Conservation (phyloP, 164 flowering plant genomes). For the Liquidambar formosana region DNA sequence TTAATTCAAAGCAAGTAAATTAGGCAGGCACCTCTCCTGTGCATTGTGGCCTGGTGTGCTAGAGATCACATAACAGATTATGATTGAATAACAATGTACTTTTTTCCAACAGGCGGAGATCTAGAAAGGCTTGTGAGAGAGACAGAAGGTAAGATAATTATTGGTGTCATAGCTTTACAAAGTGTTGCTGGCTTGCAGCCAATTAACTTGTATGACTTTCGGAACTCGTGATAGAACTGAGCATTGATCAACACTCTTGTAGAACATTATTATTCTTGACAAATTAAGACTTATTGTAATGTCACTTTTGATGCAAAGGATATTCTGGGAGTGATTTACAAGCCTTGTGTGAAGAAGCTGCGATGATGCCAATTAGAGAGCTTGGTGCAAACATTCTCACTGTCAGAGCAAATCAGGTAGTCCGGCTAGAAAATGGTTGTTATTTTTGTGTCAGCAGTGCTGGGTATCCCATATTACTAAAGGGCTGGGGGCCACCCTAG, state of each 20-base stretch:
- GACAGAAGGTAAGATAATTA: constrained; percentile 72
- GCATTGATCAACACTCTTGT: background rate
- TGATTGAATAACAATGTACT: background rate
- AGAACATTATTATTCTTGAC: background rate
- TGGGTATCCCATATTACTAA: no score
- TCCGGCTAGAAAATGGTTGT: constrained; percentile 1
- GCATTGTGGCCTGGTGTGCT: background rate
- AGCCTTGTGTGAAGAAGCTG: constrained; percentile 99
- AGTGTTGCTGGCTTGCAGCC: background rate
- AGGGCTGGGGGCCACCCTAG: no score
- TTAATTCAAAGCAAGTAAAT: no score
- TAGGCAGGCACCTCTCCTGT: no score
- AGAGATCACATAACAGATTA: background rate
- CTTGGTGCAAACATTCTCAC: constrained; percentile 87
- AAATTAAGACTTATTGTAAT: background rate
- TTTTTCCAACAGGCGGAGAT: constrained; percentile 60
- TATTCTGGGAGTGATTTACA: constrained; percentile 98
- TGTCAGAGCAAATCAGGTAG: constrained; percentile 82
- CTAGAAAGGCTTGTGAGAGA: constrained; percentile 75
- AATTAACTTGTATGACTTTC: background rate
- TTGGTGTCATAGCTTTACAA: background rate
- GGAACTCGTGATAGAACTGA: background rate
- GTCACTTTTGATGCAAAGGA: constrained; percentile 39
- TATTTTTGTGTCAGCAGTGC: no score
- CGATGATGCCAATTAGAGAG: constrained; percentile 99